Conservation (phyloP, 1,284 basidiomycete genomes). For the Earliella scabrosa region DNA sequence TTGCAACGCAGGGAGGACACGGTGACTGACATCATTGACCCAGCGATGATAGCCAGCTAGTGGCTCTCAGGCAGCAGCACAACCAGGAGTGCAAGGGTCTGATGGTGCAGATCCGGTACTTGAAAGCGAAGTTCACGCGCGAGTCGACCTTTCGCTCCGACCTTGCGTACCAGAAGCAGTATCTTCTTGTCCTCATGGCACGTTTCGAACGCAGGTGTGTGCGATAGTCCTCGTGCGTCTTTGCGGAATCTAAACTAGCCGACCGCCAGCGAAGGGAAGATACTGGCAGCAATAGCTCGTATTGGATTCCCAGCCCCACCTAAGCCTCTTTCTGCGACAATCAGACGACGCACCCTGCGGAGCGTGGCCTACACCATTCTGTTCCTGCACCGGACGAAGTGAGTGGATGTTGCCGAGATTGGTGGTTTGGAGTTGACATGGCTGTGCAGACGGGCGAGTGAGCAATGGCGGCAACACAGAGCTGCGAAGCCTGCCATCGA, state of each 20-base stretch:
- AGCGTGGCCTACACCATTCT: constrained; percentile 62
- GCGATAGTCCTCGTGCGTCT: neutral
- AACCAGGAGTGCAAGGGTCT: constrained; percentile 88
- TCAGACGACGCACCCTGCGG: constrained; percentile 50
- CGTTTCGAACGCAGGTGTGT: constrained; percentile 77
- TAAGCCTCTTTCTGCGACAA: constrained; percentile 1
- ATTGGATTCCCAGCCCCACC: constrained; percentile 65
- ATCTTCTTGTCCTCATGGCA: constrained; percentile 66
- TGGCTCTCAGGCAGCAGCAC: constrained; percentile 66
- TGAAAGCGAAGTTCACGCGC: constrained; percentile 90
- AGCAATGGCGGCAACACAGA: constrained; percentile 64
- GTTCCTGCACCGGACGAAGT: constrained; percentile 74
- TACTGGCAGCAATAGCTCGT: constrained; percentile 76
- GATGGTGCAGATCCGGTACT: constrained; percentile 87
- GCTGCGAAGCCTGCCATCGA: constrained; percentile 62
- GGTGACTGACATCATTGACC: neutral
- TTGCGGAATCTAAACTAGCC: neutral
- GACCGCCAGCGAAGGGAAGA: constrained; percentile 69
- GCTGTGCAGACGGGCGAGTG: constrained; percentile 54
- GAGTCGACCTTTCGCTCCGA: constrained; percentile 85
- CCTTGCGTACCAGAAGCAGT: constrained; percentile 87
- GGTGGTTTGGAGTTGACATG: neutral
- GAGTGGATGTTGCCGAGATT: constrained; percentile 33
- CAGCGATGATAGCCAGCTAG: constrained; percentile 59
- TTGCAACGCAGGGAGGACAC: neutral